Evolutionary conservation across 164 flowering plant species (phyloP).

Genomic region (Stephania cephalantha): DNA sequence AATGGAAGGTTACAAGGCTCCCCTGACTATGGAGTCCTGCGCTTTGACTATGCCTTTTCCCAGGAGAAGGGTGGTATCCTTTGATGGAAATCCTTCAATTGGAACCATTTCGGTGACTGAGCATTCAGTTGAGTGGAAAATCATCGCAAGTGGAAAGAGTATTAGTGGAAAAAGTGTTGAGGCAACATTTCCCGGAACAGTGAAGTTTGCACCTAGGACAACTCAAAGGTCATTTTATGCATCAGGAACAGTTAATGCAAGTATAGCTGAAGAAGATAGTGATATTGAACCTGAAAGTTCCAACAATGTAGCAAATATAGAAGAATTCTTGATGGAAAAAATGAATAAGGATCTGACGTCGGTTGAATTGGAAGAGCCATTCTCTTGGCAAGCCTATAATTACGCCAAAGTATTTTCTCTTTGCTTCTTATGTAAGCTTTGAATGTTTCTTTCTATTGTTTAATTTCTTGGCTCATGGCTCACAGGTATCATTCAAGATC

Average conservation of each 20-base stretch:
- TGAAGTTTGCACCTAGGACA: conserved; percentile 75
- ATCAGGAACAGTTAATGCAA: conserved; percentile 32
- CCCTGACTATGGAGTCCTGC: conserved; percentile 80
- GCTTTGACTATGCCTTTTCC: conserved; percentile 93
- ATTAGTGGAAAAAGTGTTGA: conserved; percentile 78
- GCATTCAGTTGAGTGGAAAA: conserved; percentile 91
- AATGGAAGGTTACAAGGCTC: conserved; percentile 86
- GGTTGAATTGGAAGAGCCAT: conserved; percentile 95
- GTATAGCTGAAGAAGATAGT: conserved; percentile 65
- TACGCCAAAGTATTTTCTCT: conserved; percentile 70
- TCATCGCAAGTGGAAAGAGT: conserved; percentile 66
- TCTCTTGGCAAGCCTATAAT: conserved; percentile 91
- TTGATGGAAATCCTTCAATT: conserved; percentile 91
- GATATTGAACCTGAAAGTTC: conserved; percentile 64
- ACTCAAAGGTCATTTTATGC: conserved; percentile 32
- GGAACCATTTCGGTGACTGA: conserved; percentile 80
- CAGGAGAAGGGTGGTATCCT: conserved; percentile 66
- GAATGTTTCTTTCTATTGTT: not conserved
- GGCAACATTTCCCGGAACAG: conserved; percentile 94
- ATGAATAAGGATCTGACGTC: conserved; percentile 84
- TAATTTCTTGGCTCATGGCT: conserved; percentile 12
- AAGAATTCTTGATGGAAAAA: conserved; percentile 74
- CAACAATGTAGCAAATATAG: conserved; percentile 60
- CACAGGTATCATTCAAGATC: conserved; percentile 89
- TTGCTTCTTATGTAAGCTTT: not conserved